Evolutionary conservation across 1,139 yeast species (phyloP), one percentile per base, ranked within the genome.

Genomic region (Blastobotrys capitulatus): DNA sequence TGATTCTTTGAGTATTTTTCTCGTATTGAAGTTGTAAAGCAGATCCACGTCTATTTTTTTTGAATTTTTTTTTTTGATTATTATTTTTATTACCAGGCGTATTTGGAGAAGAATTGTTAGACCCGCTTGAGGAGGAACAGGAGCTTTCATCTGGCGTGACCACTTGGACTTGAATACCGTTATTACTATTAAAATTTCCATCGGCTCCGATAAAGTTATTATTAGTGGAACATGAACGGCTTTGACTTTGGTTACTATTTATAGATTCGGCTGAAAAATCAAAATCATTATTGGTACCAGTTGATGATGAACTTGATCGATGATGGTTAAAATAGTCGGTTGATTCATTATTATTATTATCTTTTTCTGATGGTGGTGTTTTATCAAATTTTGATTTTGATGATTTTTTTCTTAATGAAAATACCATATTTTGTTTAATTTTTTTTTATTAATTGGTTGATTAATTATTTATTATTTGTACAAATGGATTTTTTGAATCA

Each of bases 251-350:
- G 13, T 19, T 25, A 32, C 42, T 39, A 39, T 39, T 39, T 22
- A 39, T 39, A 39, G 42, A 25, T 39, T 25, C 31, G 13, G 26
- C 42, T 7, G 42, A 26, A 39, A 39, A 39, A 25, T 39, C 42
- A 27, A 39, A 39, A 15, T 39, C 42, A 32, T 22, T 18, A 8
- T 22, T 22, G 4, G 25, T 22, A 7, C 7, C 7, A 7, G 25
- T 22, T n/a, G 32, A 26, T 26, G 29, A 26, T 26, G 29, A 26
- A 10, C 29, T 26, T 7, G 9, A 29, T 9, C 12, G 32, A 29
- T 29, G 5, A 6, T 29, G 32, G 12, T 29, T 12, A n/a, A n/a
- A n/a, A n/a, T n/a, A n/a, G n/a, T n/a, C n/a, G n/a, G n/a, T n/a
- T n/a, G n/a, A n/a, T n/a, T n/a, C n/a, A n/a, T n/a, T n/a, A n/a